Conservation (phyloP, 1,139 yeast genomes). For the Saccharomyces hybrid region DNA sequence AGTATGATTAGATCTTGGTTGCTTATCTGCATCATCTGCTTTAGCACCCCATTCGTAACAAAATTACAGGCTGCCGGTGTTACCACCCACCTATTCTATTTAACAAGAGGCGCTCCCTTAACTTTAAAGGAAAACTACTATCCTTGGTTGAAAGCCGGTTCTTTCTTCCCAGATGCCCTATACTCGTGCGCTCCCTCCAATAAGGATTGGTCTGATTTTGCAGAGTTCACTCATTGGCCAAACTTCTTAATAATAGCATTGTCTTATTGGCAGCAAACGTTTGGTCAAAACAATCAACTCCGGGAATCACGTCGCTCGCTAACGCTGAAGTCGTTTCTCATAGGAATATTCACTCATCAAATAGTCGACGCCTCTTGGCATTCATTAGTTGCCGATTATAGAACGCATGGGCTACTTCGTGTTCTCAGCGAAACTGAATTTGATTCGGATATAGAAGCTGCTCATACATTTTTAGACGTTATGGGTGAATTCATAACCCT, state of each 20-base stretch:
- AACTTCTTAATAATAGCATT: constrained; percentile 44
- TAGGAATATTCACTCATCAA: constrained; percentile 51
- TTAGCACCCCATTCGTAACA: neutral
- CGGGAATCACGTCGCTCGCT: constrained; percentile 21
- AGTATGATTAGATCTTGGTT: neutral
- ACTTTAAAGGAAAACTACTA: constrained; percentile 10
- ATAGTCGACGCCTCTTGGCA: constrained; percentile 59
- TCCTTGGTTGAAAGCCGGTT: constrained; percentile 40
- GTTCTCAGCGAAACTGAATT: constrained; percentile 45
- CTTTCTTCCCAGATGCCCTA: constrained; percentile 58
- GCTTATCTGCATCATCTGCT: neutral
- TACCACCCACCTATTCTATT: constrained; percentile 38
- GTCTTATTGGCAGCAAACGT: constrained; percentile 34
- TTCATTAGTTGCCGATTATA: constrained; percentile 39
- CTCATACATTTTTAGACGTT: constrained; percentile 47
- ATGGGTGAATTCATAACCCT: constrained; percentile 52
- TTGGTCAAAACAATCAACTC: constrained; percentile 16
- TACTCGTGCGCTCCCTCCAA: constrained; percentile 40
- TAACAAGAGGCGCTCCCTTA: constrained; percentile 32
- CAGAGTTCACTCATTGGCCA: constrained; percentile 62
- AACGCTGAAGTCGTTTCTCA: constrained; percentile 42
- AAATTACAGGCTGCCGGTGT: constrained; percentile 16
- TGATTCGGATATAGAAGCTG: constrained; percentile 38
- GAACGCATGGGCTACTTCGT: constrained; percentile 42
- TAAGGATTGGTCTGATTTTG: constrained; percentile 36